Conservation (phyloP, 139 green algal genomes). For the Coelastrella sp. region DNA sequence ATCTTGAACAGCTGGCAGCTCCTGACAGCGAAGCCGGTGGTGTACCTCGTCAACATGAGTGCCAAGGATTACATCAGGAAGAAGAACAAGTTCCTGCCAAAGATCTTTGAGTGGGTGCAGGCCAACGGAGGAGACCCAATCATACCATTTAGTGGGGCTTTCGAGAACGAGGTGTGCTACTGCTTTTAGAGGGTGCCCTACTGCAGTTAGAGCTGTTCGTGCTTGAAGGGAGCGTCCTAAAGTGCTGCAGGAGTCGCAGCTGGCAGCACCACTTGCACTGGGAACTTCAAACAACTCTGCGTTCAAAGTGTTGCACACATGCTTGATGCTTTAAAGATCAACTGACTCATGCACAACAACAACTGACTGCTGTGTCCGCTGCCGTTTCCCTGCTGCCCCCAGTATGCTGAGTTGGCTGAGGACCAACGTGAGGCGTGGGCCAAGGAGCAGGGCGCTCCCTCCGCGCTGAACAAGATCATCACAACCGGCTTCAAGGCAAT, state of each 20-base stretch:
- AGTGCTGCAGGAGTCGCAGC: too few species aligned
- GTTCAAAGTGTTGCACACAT: too few species aligned
- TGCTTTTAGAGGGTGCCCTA: too few species aligned
- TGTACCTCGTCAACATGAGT: constrained; percentile 34
- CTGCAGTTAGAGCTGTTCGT: too few species aligned
- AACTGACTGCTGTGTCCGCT: not conserved
- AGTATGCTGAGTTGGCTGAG: constrained; percentile 84
- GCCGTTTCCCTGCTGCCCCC: not conserved
- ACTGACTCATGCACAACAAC: too few species aligned
- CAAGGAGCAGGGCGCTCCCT: constrained; percentile 72
- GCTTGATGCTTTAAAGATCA: too few species aligned
- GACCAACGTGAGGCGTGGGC: constrained; percentile 84
- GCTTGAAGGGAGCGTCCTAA: too few species aligned
- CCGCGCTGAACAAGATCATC: constrained; percentile 96
- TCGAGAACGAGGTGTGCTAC: constrained; percentile 81
- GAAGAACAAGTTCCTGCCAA: constrained; percentile 99
- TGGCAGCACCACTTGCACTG: too few species aligned
- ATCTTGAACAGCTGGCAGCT: constrained; percentile 84
- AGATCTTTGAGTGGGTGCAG: constrained; percentile 94
- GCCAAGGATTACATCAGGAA: constrained; percentile 96
- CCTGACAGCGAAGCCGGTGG: too few species aligned
- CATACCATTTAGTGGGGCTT: constrained; percentile 94
- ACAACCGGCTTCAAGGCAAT: constrained; percentile 92
- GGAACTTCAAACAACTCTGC: too few species aligned
- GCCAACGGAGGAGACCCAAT: constrained; percentile 92